These are phyloP conservation scores for Pythium guiyangense DNA, from an alignment of 352 stramenopile species.

Conservation along the genomic window DNA sequence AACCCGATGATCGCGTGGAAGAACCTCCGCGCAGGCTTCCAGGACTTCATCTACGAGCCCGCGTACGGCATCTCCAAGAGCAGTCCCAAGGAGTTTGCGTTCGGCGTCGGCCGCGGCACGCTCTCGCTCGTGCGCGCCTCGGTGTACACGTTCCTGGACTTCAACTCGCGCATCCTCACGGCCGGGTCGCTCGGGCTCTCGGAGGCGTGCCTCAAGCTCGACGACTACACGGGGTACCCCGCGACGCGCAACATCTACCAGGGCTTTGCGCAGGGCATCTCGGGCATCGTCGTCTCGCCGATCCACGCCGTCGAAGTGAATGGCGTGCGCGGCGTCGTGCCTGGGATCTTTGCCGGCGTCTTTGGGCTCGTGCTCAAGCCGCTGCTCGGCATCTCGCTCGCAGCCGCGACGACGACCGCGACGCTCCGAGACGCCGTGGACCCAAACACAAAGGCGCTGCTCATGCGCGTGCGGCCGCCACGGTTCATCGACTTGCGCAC, in stretches of 20 bases:
- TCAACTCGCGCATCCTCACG: constrained; percentile 83
- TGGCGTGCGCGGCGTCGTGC: constrained; percentile 67
- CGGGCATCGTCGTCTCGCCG: constrained; percentile 74
- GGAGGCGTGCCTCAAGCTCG: constrained; percentile 81
- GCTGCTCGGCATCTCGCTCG: constrained; percentile 70
- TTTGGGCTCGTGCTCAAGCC: constrained; percentile 84
- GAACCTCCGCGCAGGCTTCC: constrained; percentile 75
- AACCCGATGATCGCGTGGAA: constrained; percentile 89
- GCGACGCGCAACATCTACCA: constrained; percentile 86
- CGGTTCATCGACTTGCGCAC: constrained; percentile 82
- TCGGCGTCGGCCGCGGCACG: constrained; percentile 74
- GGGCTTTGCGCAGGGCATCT: constrained; percentile 80
- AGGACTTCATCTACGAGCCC: constrained; percentile 81
- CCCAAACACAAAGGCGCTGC: constrained; percentile 72
- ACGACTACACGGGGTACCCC: constrained; percentile 86
- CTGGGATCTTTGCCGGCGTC: constrained; percentile 69
- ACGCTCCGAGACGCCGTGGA: constrained; percentile 78
- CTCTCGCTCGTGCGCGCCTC: constrained; percentile 79
- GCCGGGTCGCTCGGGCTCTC: constrained; percentile 77
- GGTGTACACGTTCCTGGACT: constrained; percentile 85
- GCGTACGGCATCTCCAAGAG: constrained; percentile 77
- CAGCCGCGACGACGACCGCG: constrained; percentile 59
- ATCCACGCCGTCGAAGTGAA: constrained; percentile 84
- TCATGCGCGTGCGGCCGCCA: constrained; percentile 72
- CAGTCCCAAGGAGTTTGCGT: constrained; percentile 62